A percentile compares a stretch with the other conserved stretches of the same genome.
These are phyloP conservation scores for Chlorella sp. DNA, from an alignment of 139 green algal genomes.

Conservation along the genomic window DNA sequence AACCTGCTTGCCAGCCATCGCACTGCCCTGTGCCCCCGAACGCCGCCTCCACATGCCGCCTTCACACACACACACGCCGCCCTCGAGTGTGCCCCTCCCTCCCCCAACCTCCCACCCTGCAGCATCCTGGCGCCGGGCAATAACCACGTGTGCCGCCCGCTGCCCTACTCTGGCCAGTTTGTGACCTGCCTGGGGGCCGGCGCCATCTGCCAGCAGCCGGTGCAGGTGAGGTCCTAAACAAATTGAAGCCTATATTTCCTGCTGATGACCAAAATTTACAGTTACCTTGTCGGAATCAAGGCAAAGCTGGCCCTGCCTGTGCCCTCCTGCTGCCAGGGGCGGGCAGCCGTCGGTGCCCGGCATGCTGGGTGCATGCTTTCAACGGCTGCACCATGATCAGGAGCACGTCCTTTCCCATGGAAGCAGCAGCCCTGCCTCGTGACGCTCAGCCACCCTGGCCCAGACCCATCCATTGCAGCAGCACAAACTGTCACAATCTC, in stretches of 20 bases:
- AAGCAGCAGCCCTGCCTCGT: too few relatives aligned
- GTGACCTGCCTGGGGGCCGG: slow-evolving; percentile 4
- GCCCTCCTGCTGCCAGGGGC: background rate
- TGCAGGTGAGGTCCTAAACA: slow-evolving; percentile 28
- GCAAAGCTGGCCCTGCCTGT: background rate
- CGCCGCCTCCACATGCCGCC: too few relatives aligned
- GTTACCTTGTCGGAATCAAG: too few relatives aligned
- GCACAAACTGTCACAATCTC: too few relatives aligned
- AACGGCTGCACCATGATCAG: too few relatives aligned
- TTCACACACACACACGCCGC: background rate
- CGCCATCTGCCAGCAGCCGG: slow-evolving; percentile 8
- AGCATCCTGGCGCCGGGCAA: slow-evolving; percentile 25
- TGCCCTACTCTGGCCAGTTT: slow-evolving; percentile 22
- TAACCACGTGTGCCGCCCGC: slow-evolving; percentile 21
- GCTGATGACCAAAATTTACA: too few relatives aligned
- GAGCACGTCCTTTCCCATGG: too few relatives aligned
- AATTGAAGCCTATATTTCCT: too few relatives aligned
- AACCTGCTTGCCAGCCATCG: too few relatives aligned
- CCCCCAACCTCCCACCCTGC: background rate
- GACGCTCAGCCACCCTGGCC: background rate
- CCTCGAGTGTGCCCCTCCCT: too few relatives aligned
- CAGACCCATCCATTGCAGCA: background rate
- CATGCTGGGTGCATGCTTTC: too few relatives aligned
- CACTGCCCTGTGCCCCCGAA: too few relatives aligned
- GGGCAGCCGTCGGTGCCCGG: background rate